Percentiles rank a stretch among this genome's conserved stretches.
Conservation (phyloP, 2,329 filamentous ascomycete genomes). For the Zymoseptoria brevis region DNA sequence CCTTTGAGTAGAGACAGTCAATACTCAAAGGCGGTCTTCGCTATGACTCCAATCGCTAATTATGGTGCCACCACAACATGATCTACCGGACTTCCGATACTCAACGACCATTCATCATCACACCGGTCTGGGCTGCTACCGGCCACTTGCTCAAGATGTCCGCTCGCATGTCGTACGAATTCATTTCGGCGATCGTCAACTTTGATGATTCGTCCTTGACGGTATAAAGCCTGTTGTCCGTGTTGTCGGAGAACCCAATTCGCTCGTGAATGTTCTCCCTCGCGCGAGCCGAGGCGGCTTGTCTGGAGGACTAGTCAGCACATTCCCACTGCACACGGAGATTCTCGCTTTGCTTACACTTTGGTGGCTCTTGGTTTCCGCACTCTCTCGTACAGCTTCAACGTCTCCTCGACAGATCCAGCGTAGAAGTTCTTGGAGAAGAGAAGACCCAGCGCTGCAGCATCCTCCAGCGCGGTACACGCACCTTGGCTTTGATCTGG, state of each 20-base stretch:
- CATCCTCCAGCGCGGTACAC: constrained; percentile 62
- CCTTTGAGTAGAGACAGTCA: background rate
- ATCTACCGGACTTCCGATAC: background rate
- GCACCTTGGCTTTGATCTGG: constrained; percentile 62
- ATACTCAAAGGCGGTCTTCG: background rate
- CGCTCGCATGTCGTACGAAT: constrained; percentile 40
- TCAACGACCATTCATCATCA: background rate
- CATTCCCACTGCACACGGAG: background rate
- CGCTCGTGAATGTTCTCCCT: constrained; percentile 34
- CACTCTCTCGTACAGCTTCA: constrained; percentile 31
- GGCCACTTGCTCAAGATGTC: constrained; percentile 19
- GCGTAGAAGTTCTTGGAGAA: constrained; percentile 44
- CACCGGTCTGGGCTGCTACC: background rate
- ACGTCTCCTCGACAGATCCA: constrained; percentile 27
- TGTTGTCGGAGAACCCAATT: constrained; percentile 55
- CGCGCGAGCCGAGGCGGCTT: constrained; percentile 29
- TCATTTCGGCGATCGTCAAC: constrained; percentile 63
- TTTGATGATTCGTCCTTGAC: constrained; percentile 55
- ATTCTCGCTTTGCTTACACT: constrained; percentile 16
- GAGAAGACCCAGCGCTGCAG: constrained; percentile 54
- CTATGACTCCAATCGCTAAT: background rate
- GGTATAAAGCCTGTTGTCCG: constrained; percentile 48
- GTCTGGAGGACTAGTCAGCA: constrained; percentile 5
- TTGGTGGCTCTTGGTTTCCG: constrained; percentile 32
- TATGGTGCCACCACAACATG: background rate